A percentile compares a stretch with the other conserved stretches of the same genome.
These are phyloP conservation scores for Nannochloris sp. DNA, from an alignment of 139 green algal species.

Conservation along the genomic window DNA sequence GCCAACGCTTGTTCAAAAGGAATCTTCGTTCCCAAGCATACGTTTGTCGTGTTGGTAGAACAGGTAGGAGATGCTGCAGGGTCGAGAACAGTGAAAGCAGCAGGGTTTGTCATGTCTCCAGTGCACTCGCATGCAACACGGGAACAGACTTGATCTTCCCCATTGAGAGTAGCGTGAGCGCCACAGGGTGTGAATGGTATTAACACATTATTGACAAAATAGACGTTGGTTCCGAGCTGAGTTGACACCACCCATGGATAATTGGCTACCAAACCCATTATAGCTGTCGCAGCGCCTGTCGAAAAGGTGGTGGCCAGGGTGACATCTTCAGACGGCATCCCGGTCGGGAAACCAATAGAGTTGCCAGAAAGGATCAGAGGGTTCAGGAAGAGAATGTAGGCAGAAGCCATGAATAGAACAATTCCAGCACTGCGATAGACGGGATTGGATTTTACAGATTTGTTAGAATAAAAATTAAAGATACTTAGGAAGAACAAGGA, in stretches of 20 bases:
- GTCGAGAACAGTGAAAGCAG: not conserved
- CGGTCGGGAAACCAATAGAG: constrained; percentile 4
- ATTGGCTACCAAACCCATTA: constrained; percentile 10
- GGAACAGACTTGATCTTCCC: constrained; percentile 12
- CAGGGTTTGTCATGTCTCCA: not conserved
- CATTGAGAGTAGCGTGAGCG: constrained; percentile 5
- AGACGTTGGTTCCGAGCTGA: constrained; percentile 44
- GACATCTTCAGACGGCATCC: constrained; percentile 12
- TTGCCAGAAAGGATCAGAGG: constrained; percentile 7
- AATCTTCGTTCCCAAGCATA: constrained; percentile 31
- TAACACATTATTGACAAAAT: constrained; percentile 44
- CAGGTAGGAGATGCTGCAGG: not conserved
- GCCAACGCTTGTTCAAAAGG: constrained; percentile 43
- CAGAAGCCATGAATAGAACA: constrained; percentile 15
- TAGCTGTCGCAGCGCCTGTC: constrained; percentile 1
- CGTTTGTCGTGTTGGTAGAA: not conserved
- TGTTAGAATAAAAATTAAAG: no score
- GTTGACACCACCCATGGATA: constrained; percentile 11
- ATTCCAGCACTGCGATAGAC: not conserved
- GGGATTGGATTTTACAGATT: not conserved
- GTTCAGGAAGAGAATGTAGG: constrained; percentile 12
- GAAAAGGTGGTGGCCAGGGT: constrained; percentile 15
- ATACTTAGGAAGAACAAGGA: no score
- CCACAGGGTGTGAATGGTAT: not conserved
- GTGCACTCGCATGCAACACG: not conserved